Percentiles rank a stretch among this genome's conserved stretches.
Conservation (phyloP, 148 eudicot genomes). For the Cornus kousa region DNA sequence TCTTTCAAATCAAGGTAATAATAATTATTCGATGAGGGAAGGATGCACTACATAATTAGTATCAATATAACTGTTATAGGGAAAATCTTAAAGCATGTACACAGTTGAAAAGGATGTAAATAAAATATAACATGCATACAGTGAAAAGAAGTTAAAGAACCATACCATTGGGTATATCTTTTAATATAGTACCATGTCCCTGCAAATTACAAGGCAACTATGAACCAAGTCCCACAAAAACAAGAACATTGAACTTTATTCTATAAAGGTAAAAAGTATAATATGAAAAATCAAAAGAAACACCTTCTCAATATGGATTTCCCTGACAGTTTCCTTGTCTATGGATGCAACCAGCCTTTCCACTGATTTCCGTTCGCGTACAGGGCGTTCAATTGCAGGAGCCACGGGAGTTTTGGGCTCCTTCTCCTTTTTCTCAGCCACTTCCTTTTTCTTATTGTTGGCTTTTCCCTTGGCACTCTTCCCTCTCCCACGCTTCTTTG, state of each 20-base stretch:
- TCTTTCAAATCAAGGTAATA: no score
- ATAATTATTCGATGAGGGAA: no score
- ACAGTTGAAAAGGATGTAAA: background rate
- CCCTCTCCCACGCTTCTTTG: slow-evolving; percentile 31
- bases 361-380: slow-evolving; percentile 88
- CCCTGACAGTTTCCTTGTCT: slow-evolving; percentile 65
- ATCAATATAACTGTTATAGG: background rate
- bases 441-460: slow-evolving; percentile 27
- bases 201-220: slow-evolving; percentile 41
- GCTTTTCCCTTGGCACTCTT: slow-evolving; percentile 28
- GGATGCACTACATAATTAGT: background rate
- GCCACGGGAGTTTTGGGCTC: slow-evolving; percentile 63
- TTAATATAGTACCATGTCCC: slow-evolving; percentile 85
- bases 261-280: background rate
- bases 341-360: slow-evolving; percentile 87
- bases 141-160: background rate
- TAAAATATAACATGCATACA: background rate
- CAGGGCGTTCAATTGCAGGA: slow-evolving; percentile 66
- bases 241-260: background rate
- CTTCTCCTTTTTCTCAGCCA: slow-evolving; percentile 24
- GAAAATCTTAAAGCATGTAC: background rate
- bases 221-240: slow-evolving; percentile 7
- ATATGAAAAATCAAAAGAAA: slow-evolving; percentile 4
- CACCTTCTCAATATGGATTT: slow-evolving; percentile 73
- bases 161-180: slow-evolving; percentile 94